These are phyloP conservation scores for Pueraria montana DNA, from an alignment of 306 rosid species.

Conservation along the genomic window DNA sequence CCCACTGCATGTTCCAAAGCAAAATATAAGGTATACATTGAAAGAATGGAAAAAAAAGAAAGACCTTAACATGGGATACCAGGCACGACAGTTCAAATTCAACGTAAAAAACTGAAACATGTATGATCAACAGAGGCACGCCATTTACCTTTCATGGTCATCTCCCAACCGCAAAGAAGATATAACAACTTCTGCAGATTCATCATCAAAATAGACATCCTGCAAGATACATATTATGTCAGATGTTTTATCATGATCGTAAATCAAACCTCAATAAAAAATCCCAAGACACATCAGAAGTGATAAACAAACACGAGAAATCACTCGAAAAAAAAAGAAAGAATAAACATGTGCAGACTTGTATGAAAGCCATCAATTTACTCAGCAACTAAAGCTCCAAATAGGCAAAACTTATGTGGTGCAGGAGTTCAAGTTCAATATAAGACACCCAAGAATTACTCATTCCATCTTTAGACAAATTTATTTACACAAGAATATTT, in stretches of 20 bases:
- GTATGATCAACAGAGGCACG: constrained; percentile 17
- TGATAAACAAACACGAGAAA: constrained; percentile 22
- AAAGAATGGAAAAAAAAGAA: not conserved
- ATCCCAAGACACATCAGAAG: not conserved
- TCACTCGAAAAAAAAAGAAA: not conserved
- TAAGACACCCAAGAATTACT: constrained; percentile 11
- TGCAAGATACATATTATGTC: constrained; percentile 51
- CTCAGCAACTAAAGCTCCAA: not conserved
- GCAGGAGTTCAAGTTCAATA: not conserved
- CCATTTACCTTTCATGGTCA: constrained; percentile 89
- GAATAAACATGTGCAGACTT: not conserved
- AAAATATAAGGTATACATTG: constrained; percentile 38
- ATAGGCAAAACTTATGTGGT: not conserved
- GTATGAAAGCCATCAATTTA: not conserved
- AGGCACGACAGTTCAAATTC: constrained; percentile 19
- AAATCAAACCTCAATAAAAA: constrained; percentile 20
- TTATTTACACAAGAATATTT: constrained; percentile 3
- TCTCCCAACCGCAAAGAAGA: constrained; percentile 97
- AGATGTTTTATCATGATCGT: constrained; percentile 44
- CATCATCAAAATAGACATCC: constrained; percentile 99
- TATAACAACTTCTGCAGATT: constrained; percentile 98
- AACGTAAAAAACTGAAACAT: not conserved
- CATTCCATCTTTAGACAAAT: not conserved
- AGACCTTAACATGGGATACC: not conserved
- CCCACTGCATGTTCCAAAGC: constrained; percentile 66